Evolutionary conservation across 169 alveolate species (phyloP), one percentile per base, ranked within the genome.

Genomic region (Ophryocystis elektroscirrha): DNA sequence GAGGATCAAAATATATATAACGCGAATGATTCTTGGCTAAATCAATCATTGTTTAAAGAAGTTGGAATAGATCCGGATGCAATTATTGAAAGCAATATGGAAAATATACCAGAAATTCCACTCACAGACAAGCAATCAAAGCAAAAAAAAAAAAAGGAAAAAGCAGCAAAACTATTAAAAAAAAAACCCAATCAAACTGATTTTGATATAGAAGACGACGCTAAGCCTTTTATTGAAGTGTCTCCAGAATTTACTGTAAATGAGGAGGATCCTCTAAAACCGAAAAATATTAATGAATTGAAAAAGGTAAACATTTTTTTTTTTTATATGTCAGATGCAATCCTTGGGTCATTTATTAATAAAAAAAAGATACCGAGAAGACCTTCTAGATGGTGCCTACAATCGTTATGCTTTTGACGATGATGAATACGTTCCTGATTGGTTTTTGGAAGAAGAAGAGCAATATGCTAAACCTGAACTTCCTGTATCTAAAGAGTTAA

Each of bases 391-490:
- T 62, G 81, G 88, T 6, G 81, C 94, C 18, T 89, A 80, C 71
- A 87, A 89, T 63, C 68, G 93, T 53, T 74, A 83, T 47, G 85
- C 96, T n/a, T 85, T 73, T 63, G 59, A 73, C 39, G 85, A 76
- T 59, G 80, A 67, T 2, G 60, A 76, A 78, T 76, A 59, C 23
- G 69, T 91, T 9, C 98, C 98, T 32, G 61, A 72, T 18, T 91
- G 99, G 99, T 93, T 93, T 63, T 61, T 61, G 12, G 96, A 87
- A 42, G 99, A 93, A 46, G 97, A 93, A 71, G 69, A 80, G 59
- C 71, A 63, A 56, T 87, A 81, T 69, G 79, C 78, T 61, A 76
- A 65, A 54, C 88, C 89, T 1, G 83, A 84, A 61, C 70, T 83
- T 25, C 97, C 98, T 1, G 71, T 93, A 20, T 85, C 97, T 38